Base-by-base conservation (phyloP, 257 asterid genomes). In the Striga asiatica region DNA sequence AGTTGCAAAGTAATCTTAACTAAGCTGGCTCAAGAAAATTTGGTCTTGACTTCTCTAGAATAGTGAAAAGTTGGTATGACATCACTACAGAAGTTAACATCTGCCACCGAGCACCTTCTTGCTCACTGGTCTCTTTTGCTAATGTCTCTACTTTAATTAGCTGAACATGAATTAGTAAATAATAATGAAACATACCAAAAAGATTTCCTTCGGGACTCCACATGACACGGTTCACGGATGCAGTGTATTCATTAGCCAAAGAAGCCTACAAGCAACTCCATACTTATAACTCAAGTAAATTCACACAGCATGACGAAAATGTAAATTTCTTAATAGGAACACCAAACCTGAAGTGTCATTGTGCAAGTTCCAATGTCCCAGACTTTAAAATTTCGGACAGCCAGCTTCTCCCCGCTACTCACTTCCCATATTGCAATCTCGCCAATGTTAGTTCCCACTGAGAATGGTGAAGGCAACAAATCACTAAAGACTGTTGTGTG, bases 391-490 rank as follows among this genome's bases (percentile, higher is more conserved):
- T 62, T 82, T 62, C 59, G 69, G 19, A 11, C 59, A 10, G 59
- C 53, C 39, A 80, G 64, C 73, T 73, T 78, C 77, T 76, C 81
- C 66, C 73, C 59, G 5, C 58, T 59, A 46, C 79, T 64, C 42
- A 80, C 76, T 66, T 85, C 87, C 93, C 89, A 82, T 39, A 85
- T 20, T 23, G 79, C 60, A 53, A 76, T 58, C 12, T 82, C 89
- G 12, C 95, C 89, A 11, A 56, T 68, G 54, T 66, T 74, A 27
- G 93, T 85, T 50, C 95, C 93, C 70, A 80, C 93, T 82, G 55
- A 51, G 75, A 62, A 3, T 2, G 22, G 58, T 23, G 52, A 58
- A n/a, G 5, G 23, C 49, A 17, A 35, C 19, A 19, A 18, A 9
- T n/a, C 28, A 45, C 41, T 27, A 29, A 61, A 37, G 11, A 18